phyloP scores from a whole-genome alignment of 1,139 yeast genomes.

The Geotrichum restrictum region DNA sequence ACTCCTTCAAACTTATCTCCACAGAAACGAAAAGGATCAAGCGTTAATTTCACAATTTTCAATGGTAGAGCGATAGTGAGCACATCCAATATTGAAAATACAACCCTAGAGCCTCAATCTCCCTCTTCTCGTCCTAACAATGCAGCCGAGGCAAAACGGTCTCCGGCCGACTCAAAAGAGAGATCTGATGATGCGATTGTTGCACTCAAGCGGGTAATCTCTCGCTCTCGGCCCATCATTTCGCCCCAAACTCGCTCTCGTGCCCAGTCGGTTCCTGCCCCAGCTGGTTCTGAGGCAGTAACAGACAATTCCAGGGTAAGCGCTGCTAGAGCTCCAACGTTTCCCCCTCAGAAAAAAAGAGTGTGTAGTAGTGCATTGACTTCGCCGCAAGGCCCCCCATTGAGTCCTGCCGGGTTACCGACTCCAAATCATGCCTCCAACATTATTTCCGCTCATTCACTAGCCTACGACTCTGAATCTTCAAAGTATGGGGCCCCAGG shows the following conservation, averaged over 20 bases:
- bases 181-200: conserved; percentile 16
- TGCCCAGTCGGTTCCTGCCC: conserved; percentile 14
- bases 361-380: conserved; percentile 9
- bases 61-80: conserved; percentile 16
- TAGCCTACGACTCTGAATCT: not conserved
- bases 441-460: not conserved
- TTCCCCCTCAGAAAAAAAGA: conserved; percentile 6
- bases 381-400: conserved; percentile 12
- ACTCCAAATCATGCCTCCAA: conserved; percentile 5
- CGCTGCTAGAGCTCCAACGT: not conserved
- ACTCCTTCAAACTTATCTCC: conserved; percentile 5
- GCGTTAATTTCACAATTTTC: conserved; percentile 12
- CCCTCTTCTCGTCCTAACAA: not conserved
- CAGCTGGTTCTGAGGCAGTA: not conserved
- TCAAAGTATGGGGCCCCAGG: not conserved
- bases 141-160: not conserved
- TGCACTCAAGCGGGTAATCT: conserved; percentile 18
- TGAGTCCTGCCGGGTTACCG: conserved; percentile 6
- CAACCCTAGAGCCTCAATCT: not conserved
- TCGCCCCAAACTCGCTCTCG: conserved; percentile 9
- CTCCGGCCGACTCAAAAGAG: not conserved
- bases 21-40: conserved; percentile 3
- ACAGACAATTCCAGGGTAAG: not conserved
- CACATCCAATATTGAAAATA: not conserved
- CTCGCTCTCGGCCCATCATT: conserved; percentile 5